These are phyloP conservation scores for Sugiyamaella xylanicola DNA, from an alignment of 1,139 yeast species.

Conservation along the genomic window DNA sequence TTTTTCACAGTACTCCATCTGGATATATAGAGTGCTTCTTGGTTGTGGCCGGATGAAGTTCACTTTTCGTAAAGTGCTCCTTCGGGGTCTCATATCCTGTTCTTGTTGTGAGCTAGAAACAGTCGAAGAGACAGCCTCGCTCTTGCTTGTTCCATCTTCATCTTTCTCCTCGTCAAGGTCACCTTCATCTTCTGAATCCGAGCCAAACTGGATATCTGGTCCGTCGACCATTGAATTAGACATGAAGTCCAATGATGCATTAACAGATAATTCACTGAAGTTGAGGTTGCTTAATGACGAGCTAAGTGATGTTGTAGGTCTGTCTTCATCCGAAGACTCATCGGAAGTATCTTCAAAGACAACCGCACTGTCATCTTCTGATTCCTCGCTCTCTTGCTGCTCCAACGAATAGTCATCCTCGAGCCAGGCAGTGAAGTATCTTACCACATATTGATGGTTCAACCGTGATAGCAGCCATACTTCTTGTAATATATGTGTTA, in stretches of 20 bases:
- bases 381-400: conserved; percentile 37
- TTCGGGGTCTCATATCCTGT: neutral
- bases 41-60: conserved; percentile 16
- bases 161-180: conserved; percentile 27
- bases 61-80: conserved; percentile 7
- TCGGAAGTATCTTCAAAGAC: conserved; percentile 29
- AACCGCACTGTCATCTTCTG: conserved; percentile 24
- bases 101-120: conserved; percentile 22
- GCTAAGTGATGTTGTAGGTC: conserved; percentile 2
- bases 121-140: conserved; percentile 26
- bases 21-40: conserved; percentile 68
- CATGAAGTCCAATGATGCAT: conserved; percentile 36
- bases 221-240: conserved; percentile 36
- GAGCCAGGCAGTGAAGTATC: conserved; percentile 97
- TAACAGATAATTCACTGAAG: conserved; percentile 19
- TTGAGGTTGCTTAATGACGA: conserved; percentile 16
- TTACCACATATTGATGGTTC: conserved; percentile 92
- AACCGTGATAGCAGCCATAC: conserved; percentile 88
- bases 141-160: conserved; percentile 32
- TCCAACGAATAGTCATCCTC: conserved; percentile 59
- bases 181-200: conserved; percentile 29
- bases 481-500: conserved; percentile 82
- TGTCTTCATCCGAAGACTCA: conserved; percentile 20
- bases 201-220: conserved; percentile 39
- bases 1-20: conserved; percentile 98